Base-by-base conservation (phyloP, 805 yeast species). In the Candida coquimbonensis region DNA sequence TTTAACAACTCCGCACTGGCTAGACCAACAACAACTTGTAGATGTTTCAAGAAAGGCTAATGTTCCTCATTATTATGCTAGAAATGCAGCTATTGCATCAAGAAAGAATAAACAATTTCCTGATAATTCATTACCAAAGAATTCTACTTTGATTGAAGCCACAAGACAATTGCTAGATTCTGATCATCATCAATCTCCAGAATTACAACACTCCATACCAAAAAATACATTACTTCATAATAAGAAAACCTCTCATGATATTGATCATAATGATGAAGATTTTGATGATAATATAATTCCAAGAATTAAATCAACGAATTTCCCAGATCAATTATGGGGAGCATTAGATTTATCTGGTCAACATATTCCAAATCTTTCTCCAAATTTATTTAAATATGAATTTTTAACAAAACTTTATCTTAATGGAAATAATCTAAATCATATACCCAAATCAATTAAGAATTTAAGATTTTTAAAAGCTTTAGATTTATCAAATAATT, bases 261-360 rank as follows among this genome's bases (percentile, higher is more conserved):
- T 63, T 25, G 70, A 69, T 44, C 51, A 54, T 36, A 48, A 46
- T 32, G 54, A 54, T 37, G 49, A 50, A 33, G 61, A 59, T 42
- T 48, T 49, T 48, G 76, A 73, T 49, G 86, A 81, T 52, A 87
- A 83, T 56, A 83, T 81, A 59, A 81, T 78, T 56, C 80, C 81
- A 61, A 68, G 84, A 63, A 75, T 80, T 67, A 73, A 81, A 72
- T 73, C 59, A 45, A 40, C 64, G 57, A 56, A 63, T 39, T 57
- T 54, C 49, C 80, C 84, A 34, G 83, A 81, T 49, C 97, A 90
- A 67, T 75, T 86, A 60, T 93, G 99, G 99, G 85, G 95, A 44
- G 91, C 90, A 7, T 70, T 93, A 53, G 99, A 93, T 67, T 70
- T 91, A 53, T 81, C 95, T 52, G 96, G 96, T 49, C 95, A 93